Base-by-base conservation (phyloP, 805 yeast genomes). In the Saturnispora ahearnii region DNA sequence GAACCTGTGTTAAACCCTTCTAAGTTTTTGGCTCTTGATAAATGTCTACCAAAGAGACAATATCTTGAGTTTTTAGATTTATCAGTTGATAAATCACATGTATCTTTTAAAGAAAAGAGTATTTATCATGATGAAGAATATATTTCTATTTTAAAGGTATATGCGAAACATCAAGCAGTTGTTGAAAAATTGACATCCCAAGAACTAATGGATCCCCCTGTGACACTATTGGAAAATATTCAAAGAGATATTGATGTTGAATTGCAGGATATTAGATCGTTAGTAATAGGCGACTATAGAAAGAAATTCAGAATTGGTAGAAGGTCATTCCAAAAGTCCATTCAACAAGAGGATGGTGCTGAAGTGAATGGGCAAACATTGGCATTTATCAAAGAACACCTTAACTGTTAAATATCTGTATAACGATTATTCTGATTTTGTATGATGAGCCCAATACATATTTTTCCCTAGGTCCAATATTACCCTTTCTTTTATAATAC, bases 21-120 rank as follows among this genome's bases (percentile, higher is more conserved):
- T 1, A 59, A 64, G 12, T 91, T 89, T 58, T 64, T 87, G 30
- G 93, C 98, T 0, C 70, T 91, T 28, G 97, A 90, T 62, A 91
- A 91, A 63, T 87, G 95, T 57, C 68, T 85, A 1, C 87, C 88
- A 1, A 66, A 73, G 15, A 69, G 95, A 22, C 59, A 68, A 24
- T 87, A 74, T 59, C 54, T 88, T 9, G 83, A 82, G 51, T 57
- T 76, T 4, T 24, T 80, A 13, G 70, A 73, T 0, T 64, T 84
- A 3, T 41, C 45, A 24, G 41, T 41, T 15, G 34, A 47, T 21
- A n/a, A 41, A 32, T 18, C 45, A 28, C 50, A 47, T 33, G 11
- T 29, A 26, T 32, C 41, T 8, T 41, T n/a, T 21, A 47, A 32
- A 12, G 9, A 32, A 12, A 33, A 32, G 10, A 36, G 36, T 5